Base-by-base conservation (phyloP, 2,329 filamentous ascomycete species). In the Myrmaecium sp. region DNA sequence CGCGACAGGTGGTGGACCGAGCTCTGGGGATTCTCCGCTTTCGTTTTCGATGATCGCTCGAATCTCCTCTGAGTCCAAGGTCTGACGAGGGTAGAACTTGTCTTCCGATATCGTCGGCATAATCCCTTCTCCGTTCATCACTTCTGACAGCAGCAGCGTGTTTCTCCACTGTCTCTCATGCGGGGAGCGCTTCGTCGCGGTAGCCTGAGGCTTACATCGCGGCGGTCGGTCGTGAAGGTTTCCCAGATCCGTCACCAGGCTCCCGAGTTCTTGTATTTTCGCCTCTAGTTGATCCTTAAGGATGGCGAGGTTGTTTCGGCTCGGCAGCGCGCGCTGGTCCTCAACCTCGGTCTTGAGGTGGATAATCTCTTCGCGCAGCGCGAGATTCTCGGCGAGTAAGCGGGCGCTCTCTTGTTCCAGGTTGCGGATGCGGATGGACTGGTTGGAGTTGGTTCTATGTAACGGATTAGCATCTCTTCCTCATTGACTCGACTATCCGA, bases 381-480 rank as follows among this genome's bases (percentile, higher is more conserved):
- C 64, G 29, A 86, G 63, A 44, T 89, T 89, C 39, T 89, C 78
- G n/a, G 75, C 71, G 14, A 84, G 60, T 36, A 84, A 64, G 25
- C 72, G 69, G 21, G 75, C 71, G 34, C 69, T 73, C 49, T 91
- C 78, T 44, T 73, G 69, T 44, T 86, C 79, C 31, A 89, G 64
- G 35, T 63, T 69, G 33, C 79, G 72, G 40, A 89, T 84, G 37
- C 75, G 74, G 17, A 81, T 61, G 17, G 76, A 78, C 48, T 84
- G 77, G 26, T 67, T 64, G 14, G 79, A 81, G 54, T 91, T 89
- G 41, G 66, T 69, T 46, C 74, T 72, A 35, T 14, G 15, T 23
- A 14, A 11, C 19, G 14, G 15, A 26, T 43, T 21, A 44, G 34
- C 21, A 21, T 9, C 17, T 13, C n/a, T n/a, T n/a, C n/a, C n/a